Base-by-base conservation (phyloP, 441 rosid species). In the Macaranga tanarius region DNA sequence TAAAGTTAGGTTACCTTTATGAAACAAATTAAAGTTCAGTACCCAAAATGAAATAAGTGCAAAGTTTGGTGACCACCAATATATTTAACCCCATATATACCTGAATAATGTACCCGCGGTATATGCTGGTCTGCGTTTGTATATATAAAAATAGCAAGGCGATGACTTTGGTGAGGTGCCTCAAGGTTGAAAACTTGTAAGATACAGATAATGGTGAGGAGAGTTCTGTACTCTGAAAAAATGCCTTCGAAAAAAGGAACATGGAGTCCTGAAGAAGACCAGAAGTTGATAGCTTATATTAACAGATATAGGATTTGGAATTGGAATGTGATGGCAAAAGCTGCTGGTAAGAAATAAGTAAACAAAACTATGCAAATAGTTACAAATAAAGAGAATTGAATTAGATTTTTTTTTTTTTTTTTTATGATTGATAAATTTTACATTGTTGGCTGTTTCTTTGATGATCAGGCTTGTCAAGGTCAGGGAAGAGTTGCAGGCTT, bases 401-500 rank as follows among this genome's bases (percentile, higher is more conserved):
- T 42, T 10, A 10, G 45, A 42, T 40, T 9, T 31, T 31, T 31
- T 31, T 40, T 9, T 31, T 31, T 31, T 31, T 2, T 42, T 42
- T 42, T 4, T 7, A 42, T 42, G 45, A 42, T 7, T 42, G 38
- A 31, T 31, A 31, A 31, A 31, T 7, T 38, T 38, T 38, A 3
- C 42, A 38, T 38, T 38, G 0, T 42, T 42, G 9, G 0, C 11
- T 42, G 9, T 42, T 2, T 42, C 45, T 42, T 42, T 42, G 45
- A 38, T 38, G 4, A 42, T 42, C 45, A 84, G 89, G 87, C 52
- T 65, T 86, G 65, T 71, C 22, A n/a, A 84, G 86, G 56, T 59
- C 81, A 0, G 86, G 86, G 74, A 85, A 85, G 75, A 84, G 86
- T 79, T 86, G 89, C 75, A 79, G 89, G 47, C 84, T 84, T 38